Evolutionary conservation across 495 filamentous ascomycete genomes (phyloP), one percentile per base, ranked within the genome.

Genomic region (Neurospora sp.): DNA sequence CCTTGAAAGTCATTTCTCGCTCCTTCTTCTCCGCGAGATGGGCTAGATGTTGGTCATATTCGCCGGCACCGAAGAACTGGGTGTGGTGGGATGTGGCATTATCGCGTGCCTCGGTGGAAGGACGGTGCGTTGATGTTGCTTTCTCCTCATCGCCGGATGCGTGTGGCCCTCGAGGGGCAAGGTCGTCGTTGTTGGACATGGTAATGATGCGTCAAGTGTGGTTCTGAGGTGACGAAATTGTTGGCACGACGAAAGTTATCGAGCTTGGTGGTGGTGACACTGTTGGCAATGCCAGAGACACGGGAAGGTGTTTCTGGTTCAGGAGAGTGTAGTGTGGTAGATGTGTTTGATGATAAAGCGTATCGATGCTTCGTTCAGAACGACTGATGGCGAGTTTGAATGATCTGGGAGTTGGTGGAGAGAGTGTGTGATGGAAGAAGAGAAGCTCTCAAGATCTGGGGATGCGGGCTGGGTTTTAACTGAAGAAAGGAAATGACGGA

Each of bases 1-100:
- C 73, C 49, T 38, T 71, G 75, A 80, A 79, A 20, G 71, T 73
- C 79, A 76, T 78, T 14, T 76, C 40, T 37, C 9, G 9, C 69
- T 79, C 74, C 2, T 39, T 66, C 60, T 60, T 38, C 72, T 79
- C 78, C 27, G 72, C 70, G 10, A 39, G 27, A 27, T 73, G 39
- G 49, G 78, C 78, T 44, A 78, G 73, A 2, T 72, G 5, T 40
- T 72, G 74, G 69, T 79, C 74, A 35, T 79, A 79, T 23, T 39
- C 54, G 11, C 20, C 20, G 2, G 11, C 49, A 60, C 49, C 49
- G 49, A 60, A 60, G 54, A 66, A 66, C 54, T 35, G 23, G 54
- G 23, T 66, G 23, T 35, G 12, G 54, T 37, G 27, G 6, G 14
- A 18, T 66, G 54, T 66, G 27, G 54, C 27, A 66, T 35, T 66